Conservation (phyloP, 2,329 filamentous ascomycete species). For the Alternaria gansuensis region DNA sequence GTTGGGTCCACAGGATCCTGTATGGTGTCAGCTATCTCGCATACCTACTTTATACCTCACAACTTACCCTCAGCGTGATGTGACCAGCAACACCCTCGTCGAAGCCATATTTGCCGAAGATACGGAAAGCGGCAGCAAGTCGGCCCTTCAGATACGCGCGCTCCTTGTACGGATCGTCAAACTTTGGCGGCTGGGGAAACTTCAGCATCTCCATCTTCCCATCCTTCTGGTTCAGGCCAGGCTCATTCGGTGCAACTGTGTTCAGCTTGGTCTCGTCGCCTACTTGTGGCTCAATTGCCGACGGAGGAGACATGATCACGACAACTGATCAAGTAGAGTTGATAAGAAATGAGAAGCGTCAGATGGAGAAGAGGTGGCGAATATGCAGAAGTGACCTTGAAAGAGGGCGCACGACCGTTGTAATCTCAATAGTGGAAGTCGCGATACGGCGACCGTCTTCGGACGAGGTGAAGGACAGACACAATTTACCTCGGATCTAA, state of each 20-base stretch:
- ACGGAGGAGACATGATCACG: conserved; percentile 40
- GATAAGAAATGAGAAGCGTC: background rate
- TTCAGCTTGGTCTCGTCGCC: conserved; percentile 38
- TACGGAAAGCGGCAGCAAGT: conserved; percentile 52
- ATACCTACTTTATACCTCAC: background rate
- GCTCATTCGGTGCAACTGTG: conserved; percentile 44
- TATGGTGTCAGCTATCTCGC: conserved; percentile 9
- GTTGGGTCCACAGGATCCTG: conserved; percentile 65
- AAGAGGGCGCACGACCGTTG: background rate
- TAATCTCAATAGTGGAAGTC: background rate
- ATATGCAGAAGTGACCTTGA: background rate
- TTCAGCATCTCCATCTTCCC: conserved; percentile 37
- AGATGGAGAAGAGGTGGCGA: background rate
- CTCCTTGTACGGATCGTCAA: conserved; percentile 51
- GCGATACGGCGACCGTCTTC: background rate
- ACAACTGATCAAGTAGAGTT: background rate
- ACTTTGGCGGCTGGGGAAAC: conserved; percentile 47
- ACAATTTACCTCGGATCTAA: conserved; percentile 11
- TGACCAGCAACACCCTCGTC: conserved; percentile 66
- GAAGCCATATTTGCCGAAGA: conserved; percentile 53
- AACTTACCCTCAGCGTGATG: conserved; percentile 64
- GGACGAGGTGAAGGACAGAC: background rate
- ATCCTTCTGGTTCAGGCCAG: conserved; percentile 41
- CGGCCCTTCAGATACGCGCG: conserved; percentile 51
- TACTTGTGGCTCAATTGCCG: conserved; percentile 42